Evolutionary conservation across 495 filamentous ascomycete genomes (phyloP).

Genomic region (Aspergillus indologenus): DNA sequence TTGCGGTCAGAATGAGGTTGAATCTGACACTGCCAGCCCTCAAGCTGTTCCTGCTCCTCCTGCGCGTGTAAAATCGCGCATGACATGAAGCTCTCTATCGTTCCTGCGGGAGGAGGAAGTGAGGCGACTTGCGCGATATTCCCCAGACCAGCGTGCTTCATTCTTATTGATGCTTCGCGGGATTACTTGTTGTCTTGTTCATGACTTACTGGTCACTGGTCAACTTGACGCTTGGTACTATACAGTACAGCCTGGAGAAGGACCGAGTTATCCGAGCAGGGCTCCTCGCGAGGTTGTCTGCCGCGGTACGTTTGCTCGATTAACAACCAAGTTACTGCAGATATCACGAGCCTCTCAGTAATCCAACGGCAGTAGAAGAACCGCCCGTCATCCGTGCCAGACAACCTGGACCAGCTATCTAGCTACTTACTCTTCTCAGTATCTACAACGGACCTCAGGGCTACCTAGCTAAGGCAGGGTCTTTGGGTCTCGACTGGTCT

Average conservation of each 20-base stretch:
- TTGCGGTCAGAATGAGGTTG: conserved; percentile 3
- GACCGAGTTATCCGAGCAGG: not conserved
- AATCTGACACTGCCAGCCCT: not conserved
- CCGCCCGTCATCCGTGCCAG: not conserved
- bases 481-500: not conserved
- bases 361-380: too few relatives aligned
- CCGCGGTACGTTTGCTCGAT: too few relatives aligned
- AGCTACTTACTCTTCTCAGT: too few relatives aligned
- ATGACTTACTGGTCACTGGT: not conserved
- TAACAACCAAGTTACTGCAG: not conserved
- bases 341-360: not conserved
- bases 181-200: not conserved
- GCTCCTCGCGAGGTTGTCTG: not conserved
- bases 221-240: too few relatives aligned
- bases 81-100: not conserved
- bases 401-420: too few relatives aligned
- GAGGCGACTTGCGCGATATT: conserved; percentile 7
- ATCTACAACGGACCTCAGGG: too few relatives aligned
- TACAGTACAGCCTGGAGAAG: too few relatives aligned
- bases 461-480: not conserved
- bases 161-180: not conserved
- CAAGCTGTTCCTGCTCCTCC: not conserved
- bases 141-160: not conserved
- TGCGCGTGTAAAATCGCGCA: conserved; percentile 3
- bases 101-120: conserved; percentile 1